Conservation (phyloP, 176 grass and related monocot genomes). For the Cenchrus fungigraminus region DNA sequence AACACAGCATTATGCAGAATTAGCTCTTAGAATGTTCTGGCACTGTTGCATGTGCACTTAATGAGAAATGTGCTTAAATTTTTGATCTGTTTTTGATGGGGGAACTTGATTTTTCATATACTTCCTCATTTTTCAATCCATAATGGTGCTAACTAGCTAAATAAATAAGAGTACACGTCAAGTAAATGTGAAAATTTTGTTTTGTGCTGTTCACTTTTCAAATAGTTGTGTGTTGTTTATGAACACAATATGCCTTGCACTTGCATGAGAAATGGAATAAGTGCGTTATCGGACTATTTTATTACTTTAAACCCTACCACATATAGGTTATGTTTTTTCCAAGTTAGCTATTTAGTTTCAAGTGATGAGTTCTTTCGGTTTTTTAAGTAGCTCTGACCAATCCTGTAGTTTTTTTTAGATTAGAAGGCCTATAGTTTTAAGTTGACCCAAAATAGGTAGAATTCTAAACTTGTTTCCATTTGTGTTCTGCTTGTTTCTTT, state of each 20-base stretch:
- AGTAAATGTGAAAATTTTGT: not conserved
- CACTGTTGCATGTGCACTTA: not conserved
- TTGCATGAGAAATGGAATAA: not conserved
- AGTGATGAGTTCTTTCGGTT: not conserved
- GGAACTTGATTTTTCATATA: not conserved
- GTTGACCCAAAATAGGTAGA: not conserved
- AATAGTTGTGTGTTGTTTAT: not conserved
- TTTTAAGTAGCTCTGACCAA: not conserved
- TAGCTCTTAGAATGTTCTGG: not conserved
- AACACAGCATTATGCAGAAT: not conserved
- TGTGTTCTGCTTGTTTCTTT: not conserved
- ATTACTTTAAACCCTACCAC: not conserved
- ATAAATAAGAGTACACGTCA: not conserved
- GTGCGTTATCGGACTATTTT: not conserved
- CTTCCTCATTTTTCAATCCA: not conserved
- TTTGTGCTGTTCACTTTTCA: no score
- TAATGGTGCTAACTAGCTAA: not conserved
- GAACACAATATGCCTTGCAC: not conserved
- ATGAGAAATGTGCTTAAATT: not conserved
- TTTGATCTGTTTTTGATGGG: not conserved
- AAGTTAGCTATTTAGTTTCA: not conserved
- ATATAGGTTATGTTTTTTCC: slow-evolving; percentile 1
- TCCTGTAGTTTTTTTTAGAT: not conserved
- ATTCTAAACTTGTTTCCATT: not conserved
- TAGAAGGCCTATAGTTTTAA: not conserved